Evolutionary conservation across 768 basidiomycete species (phyloP).

Genomic region (Psilocybe sp.): DNA sequence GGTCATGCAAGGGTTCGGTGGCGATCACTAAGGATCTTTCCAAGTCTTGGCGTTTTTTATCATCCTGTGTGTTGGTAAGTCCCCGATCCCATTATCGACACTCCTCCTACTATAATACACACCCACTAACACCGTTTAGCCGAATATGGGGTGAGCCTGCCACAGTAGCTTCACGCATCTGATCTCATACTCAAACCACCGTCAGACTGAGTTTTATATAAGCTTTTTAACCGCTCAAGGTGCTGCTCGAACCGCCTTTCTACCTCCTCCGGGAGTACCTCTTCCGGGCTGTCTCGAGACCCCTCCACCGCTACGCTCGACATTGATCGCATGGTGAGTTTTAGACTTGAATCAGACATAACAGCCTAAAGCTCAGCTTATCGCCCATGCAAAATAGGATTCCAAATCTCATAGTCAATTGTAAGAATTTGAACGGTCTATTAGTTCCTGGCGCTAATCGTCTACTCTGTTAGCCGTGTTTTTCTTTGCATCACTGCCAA

Average conservation of each 20-base stretch:
- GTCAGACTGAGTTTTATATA: neutral
- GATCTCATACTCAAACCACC: neutral
- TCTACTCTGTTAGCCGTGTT: no score
- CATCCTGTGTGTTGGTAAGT: neutral
- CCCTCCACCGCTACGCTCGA: neutral
- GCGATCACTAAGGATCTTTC: neutral
- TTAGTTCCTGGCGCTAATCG: no score
- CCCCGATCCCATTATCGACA: neutral
- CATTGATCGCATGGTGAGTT: conserved; percentile 1
- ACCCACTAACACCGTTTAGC: neutral
- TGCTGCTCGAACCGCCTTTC: neutral
- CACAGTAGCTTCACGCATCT: neutral
- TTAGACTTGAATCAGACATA: no score
- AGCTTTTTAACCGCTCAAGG: neutral
- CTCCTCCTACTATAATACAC: neutral
- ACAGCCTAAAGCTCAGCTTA: no score
- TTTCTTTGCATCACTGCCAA: no score
- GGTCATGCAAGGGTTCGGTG: neutral
- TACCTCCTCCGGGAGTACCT: neutral
- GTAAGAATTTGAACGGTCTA: no score
- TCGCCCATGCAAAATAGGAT: no score
- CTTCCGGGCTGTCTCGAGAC: neutral
- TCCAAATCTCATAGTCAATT: no score
- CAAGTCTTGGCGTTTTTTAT: neutral
- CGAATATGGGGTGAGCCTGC: neutral